Evolutionary conservation across 306 rosid genomes (phyloP).

Genomic region (Luffa acutangula): DNA sequence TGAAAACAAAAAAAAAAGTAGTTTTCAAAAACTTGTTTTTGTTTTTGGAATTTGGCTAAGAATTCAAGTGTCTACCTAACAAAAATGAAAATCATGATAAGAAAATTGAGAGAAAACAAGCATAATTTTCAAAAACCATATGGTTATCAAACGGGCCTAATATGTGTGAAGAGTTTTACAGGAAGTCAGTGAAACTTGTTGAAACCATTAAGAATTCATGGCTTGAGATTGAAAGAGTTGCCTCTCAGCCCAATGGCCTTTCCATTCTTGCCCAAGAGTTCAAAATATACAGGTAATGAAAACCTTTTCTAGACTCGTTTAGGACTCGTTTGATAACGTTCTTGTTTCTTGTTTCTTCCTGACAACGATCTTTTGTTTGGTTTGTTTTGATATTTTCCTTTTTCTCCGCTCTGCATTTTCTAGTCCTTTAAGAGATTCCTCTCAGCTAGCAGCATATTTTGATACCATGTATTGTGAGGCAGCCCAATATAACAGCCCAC

Average conservation of each 20-base stretch:
- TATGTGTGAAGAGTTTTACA: slow-evolving; percentile 10
- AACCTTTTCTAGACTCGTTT: background rate
- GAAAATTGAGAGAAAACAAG: no score
- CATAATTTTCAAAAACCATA: no score
- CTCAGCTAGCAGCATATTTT: slow-evolving; percentile 29
- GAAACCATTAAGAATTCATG: slow-evolving; percentile 41
- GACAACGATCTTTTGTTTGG: background rate
- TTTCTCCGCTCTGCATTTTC: background rate
- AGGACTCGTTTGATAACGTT: no score
- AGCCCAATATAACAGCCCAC: slow-evolving; percentile 56
- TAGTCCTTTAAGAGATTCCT: slow-evolving; percentile 29
- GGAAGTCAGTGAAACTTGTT: slow-evolving; percentile 61
- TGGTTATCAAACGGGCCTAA: no score
- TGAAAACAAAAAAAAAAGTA: no score
- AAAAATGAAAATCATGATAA: no score
- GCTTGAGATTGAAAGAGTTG: slow-evolving; percentile 33
- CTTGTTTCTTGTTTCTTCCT: no score
- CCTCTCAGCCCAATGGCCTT: slow-evolving; percentile 35
- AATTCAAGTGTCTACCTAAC: no score
- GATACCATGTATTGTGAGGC: slow-evolving; percentile 8
- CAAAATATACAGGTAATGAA: slow-evolving; percentile 26
- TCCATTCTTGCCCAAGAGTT: slow-evolving; percentile 38
- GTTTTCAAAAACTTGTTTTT: no score
- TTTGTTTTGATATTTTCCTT: no score
- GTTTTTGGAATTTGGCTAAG: no score